Evolutionary conservation across 2,329 filamentous ascomycete genomes (phyloP).

Genomic region (Penicillium sclerotigenum): DNA sequence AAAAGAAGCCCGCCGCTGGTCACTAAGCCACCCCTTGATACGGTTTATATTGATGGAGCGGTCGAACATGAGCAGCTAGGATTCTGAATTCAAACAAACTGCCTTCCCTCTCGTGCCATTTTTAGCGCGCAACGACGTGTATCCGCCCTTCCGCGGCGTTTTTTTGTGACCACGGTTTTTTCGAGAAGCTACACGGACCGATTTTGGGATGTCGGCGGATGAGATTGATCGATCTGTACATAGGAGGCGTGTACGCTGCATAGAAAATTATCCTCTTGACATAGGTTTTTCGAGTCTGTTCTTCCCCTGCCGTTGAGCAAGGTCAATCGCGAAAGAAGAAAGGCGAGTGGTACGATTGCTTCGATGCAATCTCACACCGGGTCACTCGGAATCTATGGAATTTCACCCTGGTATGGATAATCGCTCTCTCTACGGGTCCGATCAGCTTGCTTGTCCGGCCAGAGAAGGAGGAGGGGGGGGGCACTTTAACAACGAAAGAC

Average conservation of each 20-base stretch:
- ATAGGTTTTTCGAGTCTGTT: background rate
- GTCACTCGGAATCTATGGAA: background rate
- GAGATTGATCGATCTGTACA: conserved; percentile 26
- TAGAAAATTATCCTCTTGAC: conserved; percentile 21
- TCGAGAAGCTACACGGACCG: conserved; percentile 12
- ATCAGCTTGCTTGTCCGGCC: background rate
- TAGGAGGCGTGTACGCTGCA: conserved; percentile 29
- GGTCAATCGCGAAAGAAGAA: background rate
- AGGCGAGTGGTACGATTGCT: background rate
- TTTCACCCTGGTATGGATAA: background rate
- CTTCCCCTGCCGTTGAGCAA: background rate
- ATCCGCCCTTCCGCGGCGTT: conserved; percentile 6
- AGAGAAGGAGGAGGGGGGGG: too few relatives aligned
- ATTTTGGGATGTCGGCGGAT: conserved; percentile 15
- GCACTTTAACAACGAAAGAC: background rate
- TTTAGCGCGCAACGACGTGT: conserved; percentile 11
- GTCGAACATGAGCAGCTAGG: conserved; percentile 12
- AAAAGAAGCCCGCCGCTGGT: conserved; percentile 39
- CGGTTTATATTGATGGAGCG: conserved; percentile 18
- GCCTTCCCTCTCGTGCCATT: conserved; percentile 13
- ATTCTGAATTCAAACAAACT: conserved; percentile 16
- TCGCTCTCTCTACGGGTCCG: background rate
- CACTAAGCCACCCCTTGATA: conserved; percentile 29
- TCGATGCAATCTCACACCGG: background rate
- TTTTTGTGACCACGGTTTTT: conserved; percentile 2